Evolutionary conservation across 1,284 basidiomycete species (phyloP), one percentile per base, ranked within the genome.

Genomic region (Rhizoctonia solani): DNA sequence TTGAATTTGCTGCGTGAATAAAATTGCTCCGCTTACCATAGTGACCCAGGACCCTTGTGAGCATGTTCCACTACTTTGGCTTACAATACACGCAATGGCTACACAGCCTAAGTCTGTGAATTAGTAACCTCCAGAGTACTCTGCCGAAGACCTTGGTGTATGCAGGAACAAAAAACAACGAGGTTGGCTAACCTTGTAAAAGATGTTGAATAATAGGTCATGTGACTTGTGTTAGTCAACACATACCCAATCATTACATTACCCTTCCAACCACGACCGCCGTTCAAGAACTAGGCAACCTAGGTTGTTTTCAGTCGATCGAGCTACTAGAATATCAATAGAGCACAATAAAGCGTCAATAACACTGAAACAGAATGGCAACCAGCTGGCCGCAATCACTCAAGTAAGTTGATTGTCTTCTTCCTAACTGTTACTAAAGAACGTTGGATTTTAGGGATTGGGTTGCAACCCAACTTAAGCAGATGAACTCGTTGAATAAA

Each of bases 401-500:
- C 16, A 65, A 65, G 61, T 65, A 27, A 21, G 50, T 29, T 53
- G 30, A 63, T 34, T 52, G 32, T 16, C 37, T 39, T 53, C 41
- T 53, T 34, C 39, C 39, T 37, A 25, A 25, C 23, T 3, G 46
- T 16, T 21, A 49, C 9, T 49, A 13, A 21, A 11, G 6, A 27
- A 11, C 46, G 16, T 39, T 27, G 11, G 6, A 21, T 54, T 29
- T n/a, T 50, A 92, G 90, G 79, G 89, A 90, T 77, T 92, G 90
- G 90, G 90, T 92, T 55, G 88, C 89, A 72, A 85, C 84, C 77
- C 92, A 90, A 76, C 79, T 92, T 23, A 87, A 88, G 42, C 86
- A 90, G 78, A 91, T 92, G 86, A 88, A 87, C 30, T 87, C 91
- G 71, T 76, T 81, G 66, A 92, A 91, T 76, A 83, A 84, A 75